Evolutionary conservation across 352 stramenopile genomes (phyloP), one percentile per base, ranked within the genome.

Genomic region (Heterotrichella gracilis): DNA sequence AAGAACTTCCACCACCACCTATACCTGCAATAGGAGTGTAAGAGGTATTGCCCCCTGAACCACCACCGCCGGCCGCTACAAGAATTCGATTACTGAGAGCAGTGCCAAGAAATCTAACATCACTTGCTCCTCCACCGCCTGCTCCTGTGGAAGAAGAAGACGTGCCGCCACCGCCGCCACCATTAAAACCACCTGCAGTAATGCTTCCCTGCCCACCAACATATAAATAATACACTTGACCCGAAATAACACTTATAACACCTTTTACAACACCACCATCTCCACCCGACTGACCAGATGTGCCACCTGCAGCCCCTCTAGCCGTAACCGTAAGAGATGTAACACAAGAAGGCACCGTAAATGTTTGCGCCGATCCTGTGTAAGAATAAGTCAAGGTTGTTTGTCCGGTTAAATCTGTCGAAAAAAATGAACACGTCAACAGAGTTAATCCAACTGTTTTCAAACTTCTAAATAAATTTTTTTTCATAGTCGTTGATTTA

Each of bases 371-470:
- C n/a, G 32, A 17, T 17, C 32, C 32, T n/a, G 32, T 53, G 32
- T 17, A 53, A 17, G n/a, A 53, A 53, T 17, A 53, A 17, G 32
- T 53, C n/a, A 17, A n/a, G 9, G 32, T 53, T 9, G n/a, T n/a
- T n/a, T 53, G 32, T 17, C 9, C 32, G 9, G 9, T 53, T n/a
- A 53, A n/a, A n/a, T 9, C 32, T 17, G 32, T 53, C 32, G n/a
- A 17, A 53, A 53, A 53, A 53, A 53, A 53, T 53, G n/a, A 53
- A 53, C 32, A n/a, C n/a, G n/a, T n/a, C n/a, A n/a, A n/a, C n/a
- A n/a, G n/a, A n/a, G n/a, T n/a, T n/a, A n/a, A n/a, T n/a, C n/a
- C n/a, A n/a, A n/a, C n/a, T n/a, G n/a, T n/a, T n/a, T n/a, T n/a
- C n/a, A n/a, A n/a, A n/a, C n/a, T n/a, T n/a, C n/a, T n/a, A n/a